A percentile compares a stretch with the other conserved stretches of the same genome.
Evolutionary conservation across 2,329 filamentous ascomycete species (phyloP).

Genomic region (Penicillium sp.): DNA sequence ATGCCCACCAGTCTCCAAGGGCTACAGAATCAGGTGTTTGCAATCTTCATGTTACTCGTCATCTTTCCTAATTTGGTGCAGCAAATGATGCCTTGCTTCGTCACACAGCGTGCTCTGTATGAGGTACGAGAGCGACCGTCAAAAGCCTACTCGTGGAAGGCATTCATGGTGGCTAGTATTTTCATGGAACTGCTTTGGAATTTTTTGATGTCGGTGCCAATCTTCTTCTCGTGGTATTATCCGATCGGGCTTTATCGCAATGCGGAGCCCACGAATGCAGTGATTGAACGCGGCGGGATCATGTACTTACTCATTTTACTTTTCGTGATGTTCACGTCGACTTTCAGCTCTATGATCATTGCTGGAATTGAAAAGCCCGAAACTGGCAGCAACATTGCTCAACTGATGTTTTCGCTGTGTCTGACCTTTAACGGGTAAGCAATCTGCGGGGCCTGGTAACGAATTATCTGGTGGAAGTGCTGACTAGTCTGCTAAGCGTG

Average conservation of each 20-base stretch:
- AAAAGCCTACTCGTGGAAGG: conserved; percentile 73
- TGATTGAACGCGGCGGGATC: conserved; percentile 57
- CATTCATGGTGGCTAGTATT: conserved; percentile 68
- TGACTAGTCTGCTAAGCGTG: conserved; percentile 46
- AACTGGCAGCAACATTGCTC: conserved; percentile 62
- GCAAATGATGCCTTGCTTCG: conserved; percentile 60
- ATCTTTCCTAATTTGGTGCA: conserved; percentile 65
- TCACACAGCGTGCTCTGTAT: conserved; percentile 58
- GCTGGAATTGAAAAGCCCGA: conserved; percentile 65
- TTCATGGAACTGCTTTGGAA: conserved; percentile 69
- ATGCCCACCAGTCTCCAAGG: conserved; percentile 72
- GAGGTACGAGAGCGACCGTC: conserved; percentile 61
- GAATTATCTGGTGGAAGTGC: not conserved
- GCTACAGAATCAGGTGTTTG: conserved; percentile 85
- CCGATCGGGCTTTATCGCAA: conserved; percentile 50
- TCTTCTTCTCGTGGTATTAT: conserved; percentile 67
- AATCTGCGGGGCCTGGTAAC: not conserved
- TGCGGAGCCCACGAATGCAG: conserved; percentile 33
- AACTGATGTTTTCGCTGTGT: conserved; percentile 57
- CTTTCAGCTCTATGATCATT: conserved; percentile 71
- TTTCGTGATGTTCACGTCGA: conserved; percentile 67
- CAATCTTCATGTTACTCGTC: conserved; percentile 77
- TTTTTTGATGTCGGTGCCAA: conserved; percentile 61
- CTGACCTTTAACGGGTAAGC: conserved; percentile 55
- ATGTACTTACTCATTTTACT: conserved; percentile 64